Evolutionary conservation across 1,139 yeast genomes (phyloP).

Genomic region (Geotrichum aggregatum): DNA sequence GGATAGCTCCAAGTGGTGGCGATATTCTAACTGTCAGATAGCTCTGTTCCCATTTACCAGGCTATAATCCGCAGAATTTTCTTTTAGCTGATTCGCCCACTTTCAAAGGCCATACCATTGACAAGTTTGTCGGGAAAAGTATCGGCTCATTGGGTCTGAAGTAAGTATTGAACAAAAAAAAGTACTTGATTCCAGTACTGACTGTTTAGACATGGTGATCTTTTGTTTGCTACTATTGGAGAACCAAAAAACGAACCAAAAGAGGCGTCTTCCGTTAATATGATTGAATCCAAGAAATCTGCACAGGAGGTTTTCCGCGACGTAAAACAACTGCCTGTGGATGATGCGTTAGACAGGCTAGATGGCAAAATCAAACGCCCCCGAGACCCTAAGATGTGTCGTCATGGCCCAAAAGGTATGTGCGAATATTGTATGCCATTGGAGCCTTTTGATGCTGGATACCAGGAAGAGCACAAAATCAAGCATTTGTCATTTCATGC

Average conservation of each 20-base stretch:
- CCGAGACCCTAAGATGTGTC: constrained; percentile 58
- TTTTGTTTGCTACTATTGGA: constrained; percentile 59
- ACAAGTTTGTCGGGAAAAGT: constrained; percentile 45
- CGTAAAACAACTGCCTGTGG: constrained; percentile 50
- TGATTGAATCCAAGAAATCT: constrained; percentile 11
- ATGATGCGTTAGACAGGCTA: constrained; percentile 59
- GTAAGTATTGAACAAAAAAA: constrained; percentile 22
- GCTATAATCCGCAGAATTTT: constrained; percentile 16
- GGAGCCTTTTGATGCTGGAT: constrained; percentile 87
- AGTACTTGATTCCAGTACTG: constrained; percentile 6
- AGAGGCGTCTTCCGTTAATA: constrained; percentile 23
- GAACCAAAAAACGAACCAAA: constrained; percentile 18
- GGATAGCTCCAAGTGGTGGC: background rate
- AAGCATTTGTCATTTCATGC: constrained; percentile 90
- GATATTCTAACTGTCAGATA: constrained; percentile 5
- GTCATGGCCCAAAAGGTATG: constrained; percentile 93
- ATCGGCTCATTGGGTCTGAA: constrained; percentile 53
- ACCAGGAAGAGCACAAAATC: constrained; percentile 69
- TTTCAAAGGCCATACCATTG: constrained; percentile 47
- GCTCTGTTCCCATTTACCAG: constrained; percentile 20
- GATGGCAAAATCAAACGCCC: constrained; percentile 71
- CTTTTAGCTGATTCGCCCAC: constrained; percentile 41
- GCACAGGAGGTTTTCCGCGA: constrained; percentile 27
- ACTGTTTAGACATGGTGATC: constrained; percentile 63
- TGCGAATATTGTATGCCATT: constrained; percentile 95